Evolutionary conservation across 2,329 filamentous ascomycete genomes (phyloP).

Genomic region (Diaporthe vaccinii): DNA sequence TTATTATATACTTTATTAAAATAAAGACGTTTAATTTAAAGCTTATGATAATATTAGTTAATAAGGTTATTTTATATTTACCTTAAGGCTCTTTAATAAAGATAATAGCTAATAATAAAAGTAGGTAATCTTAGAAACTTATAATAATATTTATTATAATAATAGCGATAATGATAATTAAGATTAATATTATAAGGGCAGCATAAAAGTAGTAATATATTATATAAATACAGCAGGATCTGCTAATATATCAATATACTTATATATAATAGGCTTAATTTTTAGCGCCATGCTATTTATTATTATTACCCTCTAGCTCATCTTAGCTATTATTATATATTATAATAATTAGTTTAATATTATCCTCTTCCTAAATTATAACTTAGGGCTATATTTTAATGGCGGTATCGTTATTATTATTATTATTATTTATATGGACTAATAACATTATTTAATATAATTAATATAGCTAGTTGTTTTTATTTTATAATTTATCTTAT

Average conservation of each 20-base stretch:
- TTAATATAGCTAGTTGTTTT: too few species aligned
- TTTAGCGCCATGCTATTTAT: not conserved
- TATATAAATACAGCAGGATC: not conserved
- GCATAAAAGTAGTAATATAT: not conserved
- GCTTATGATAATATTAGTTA: not conserved
- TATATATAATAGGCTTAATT: not conserved
- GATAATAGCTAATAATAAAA: not conserved
- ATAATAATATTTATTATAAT: not conserved
- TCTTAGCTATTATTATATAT: not conserved
- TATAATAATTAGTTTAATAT: not conserved
- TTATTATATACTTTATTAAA: not conserved
- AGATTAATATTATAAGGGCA: not conserved
- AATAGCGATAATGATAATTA: not conserved
- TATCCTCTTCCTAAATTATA: not conserved
- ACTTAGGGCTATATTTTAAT: not conserved
- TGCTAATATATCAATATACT: not conserved
- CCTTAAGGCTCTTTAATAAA: fast-evolving
- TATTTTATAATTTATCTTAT: too few species aligned
- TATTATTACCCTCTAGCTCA: not conserved
- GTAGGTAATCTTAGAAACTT: not conserved
- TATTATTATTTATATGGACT: too few species aligned
- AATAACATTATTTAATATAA: too few species aligned
- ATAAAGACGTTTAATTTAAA: not conserved
- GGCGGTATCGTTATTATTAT: too few species aligned
- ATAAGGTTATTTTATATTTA: not conserved